A percentile compares a stretch with the other conserved stretches of the same genome.
These are phyloP conservation scores for Geotrichum ghanense DNA, from an alignment of 805 yeast species.

Conservation along the genomic window DNA sequence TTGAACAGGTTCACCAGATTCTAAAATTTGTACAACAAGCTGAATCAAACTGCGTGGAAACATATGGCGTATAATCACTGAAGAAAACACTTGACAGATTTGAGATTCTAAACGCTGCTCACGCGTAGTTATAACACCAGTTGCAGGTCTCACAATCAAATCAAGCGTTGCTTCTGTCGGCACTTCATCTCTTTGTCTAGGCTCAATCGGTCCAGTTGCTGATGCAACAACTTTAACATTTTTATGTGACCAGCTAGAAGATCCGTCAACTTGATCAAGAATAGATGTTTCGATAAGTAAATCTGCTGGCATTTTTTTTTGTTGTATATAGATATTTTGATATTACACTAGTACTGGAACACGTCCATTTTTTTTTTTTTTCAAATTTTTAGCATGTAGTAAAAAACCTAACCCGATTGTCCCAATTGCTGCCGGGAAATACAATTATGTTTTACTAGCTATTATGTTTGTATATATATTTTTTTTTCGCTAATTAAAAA, in stretches of 20 bases:
- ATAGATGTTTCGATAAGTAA: slow-evolving; percentile 14
- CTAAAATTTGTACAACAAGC: slow-evolving; percentile 53
- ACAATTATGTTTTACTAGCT: too few relatives aligned
- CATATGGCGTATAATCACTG: slow-evolving; percentile 46
- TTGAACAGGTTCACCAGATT: slow-evolving; percentile 35
- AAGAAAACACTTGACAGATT: slow-evolving; percentile 46
- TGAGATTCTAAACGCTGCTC: slow-evolving; percentile 70
- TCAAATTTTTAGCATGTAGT: too few relatives aligned
- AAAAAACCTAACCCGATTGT: too few relatives aligned
- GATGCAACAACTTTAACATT: slow-evolving; percentile 55
- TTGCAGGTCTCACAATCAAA: slow-evolving; percentile 64
- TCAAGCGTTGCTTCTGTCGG: slow-evolving; percentile 74
- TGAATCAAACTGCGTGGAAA: slow-evolving; percentile 77
- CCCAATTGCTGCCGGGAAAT: too few relatives aligned
- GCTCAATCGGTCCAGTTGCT: slow-evolving; percentile 86
- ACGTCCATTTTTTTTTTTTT: too few relatives aligned
- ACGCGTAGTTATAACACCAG: slow-evolving; percentile 61
- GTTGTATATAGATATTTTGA: too few relatives aligned
- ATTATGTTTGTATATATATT: too few relatives aligned
- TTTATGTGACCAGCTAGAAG: slow-evolving; percentile 46
- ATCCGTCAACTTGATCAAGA: slow-evolving; percentile 67
- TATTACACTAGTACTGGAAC: too few relatives aligned
- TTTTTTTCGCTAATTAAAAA: too few relatives aligned
- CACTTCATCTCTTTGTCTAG: slow-evolving; percentile 68
- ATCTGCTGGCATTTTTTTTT: background rate